phyloP scores from a whole-genome alignment of 164 flowering plant genomes.

The Aristolochia fimbriata region DNA sequence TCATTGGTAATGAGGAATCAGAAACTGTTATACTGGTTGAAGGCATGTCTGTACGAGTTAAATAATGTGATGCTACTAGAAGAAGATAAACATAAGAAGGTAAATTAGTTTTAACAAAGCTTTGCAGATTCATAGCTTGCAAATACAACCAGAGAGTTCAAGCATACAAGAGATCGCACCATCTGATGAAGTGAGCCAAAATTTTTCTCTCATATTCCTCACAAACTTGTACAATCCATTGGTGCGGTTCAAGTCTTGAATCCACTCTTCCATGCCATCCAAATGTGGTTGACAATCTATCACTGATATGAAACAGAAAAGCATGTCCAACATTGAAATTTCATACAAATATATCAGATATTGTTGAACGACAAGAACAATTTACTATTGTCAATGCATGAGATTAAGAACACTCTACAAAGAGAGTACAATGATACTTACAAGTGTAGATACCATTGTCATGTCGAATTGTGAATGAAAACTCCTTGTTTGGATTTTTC shows the following conservation, averaged over 20 bases:
- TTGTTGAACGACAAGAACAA: no score
- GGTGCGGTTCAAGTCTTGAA: constrained; percentile 65
- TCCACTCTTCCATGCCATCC: constrained; percentile 42
- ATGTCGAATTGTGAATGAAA: constrained; percentile 59
- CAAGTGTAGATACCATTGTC: constrained; percentile 59
- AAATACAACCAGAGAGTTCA: neutral
- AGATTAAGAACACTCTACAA: no score
- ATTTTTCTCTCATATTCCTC: constrained; percentile 69
- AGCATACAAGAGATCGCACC: constrained; percentile 31
- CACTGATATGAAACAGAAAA: constrained; percentile 34
- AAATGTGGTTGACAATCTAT: constrained; percentile 53
- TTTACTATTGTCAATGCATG: no score
- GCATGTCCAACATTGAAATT: neutral
- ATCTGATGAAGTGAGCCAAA: constrained; percentile 41
- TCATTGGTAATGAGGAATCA: constrained; percentile 34
- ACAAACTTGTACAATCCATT: constrained; percentile 86
- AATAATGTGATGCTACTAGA: neutral
- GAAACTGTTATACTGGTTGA: constrained; percentile 44
- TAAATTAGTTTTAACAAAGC: neutral
- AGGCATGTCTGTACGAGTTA: constrained; percentile 29
- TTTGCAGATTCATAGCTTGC: neutral
- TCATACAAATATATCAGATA: neutral
- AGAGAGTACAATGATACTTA: constrained; percentile 26
- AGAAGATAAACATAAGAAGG: neutral
- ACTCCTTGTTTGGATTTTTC: constrained; percentile 51